Conservation (phyloP, 2,329 filamentous ascomycete genomes). For the Fusarium illudens region DNA sequence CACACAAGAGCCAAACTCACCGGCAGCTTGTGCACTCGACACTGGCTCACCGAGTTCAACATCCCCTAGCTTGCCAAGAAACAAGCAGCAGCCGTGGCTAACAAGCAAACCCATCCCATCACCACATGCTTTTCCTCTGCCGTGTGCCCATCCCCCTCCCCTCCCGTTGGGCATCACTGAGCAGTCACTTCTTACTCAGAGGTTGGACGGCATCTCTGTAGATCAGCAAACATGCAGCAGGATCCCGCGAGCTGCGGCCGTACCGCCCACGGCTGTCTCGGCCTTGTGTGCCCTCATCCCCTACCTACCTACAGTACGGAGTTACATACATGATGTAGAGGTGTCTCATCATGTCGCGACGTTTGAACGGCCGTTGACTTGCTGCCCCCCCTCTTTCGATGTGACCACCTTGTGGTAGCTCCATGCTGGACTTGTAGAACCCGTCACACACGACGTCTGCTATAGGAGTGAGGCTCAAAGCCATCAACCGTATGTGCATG, state of each 20-base stretch:
- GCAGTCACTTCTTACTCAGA: background rate
- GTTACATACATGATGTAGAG: too few species aligned
- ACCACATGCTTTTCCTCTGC: background rate
- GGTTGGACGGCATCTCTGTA: constrained; percentile 17
- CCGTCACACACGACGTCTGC: constrained; percentile 11
- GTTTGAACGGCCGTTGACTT: background rate
- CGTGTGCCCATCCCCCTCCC: background rate
- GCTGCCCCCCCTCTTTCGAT: background rate
- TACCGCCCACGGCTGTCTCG: constrained; percentile 3
- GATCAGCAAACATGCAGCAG: constrained; percentile 33
- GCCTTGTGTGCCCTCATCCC: constrained; percentile 4
- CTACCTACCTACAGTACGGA: too few species aligned
- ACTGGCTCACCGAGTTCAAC: background rate
- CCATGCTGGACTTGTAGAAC: constrained; percentile 8
- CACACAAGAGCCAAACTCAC: background rate
- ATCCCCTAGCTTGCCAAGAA: background rate
- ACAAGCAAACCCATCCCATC: background rate
- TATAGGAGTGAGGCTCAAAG: constrained; percentile 19
- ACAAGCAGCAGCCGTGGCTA: background rate
- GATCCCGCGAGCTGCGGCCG: constrained; percentile 11
- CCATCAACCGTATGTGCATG: background rate
- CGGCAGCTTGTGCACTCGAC: background rate
- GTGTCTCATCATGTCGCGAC: constrained; percentile 22
- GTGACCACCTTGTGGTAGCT: background rate
- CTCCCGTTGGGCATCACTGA: background rate